Evolutionary conservation across 2,329 filamentous ascomycete genomes (phyloP), one percentile per base, ranked within the genome.

Genomic region (Fulvia fulva): DNA sequence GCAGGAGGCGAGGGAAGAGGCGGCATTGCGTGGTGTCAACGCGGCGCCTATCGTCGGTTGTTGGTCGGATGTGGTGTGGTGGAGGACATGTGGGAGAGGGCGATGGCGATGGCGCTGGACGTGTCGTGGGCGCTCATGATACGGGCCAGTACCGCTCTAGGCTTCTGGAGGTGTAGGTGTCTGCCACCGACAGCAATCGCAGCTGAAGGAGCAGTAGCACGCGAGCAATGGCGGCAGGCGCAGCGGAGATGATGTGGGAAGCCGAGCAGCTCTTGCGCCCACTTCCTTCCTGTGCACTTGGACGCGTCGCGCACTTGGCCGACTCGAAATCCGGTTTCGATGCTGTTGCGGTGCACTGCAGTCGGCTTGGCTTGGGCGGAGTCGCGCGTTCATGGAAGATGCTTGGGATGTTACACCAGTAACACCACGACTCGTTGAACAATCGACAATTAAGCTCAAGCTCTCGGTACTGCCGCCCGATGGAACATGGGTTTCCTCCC

Each of bases 1-100:
- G 26, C 23, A 11, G 56, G 55, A 25, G 59, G 55, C 28, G 59
- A 56, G 22, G 58, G 51, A 34, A 55, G 12, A 14, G 57, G 47
- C 51, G 55, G 55, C 55, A 57, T 57, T 34, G 55, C 55, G 26
- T 50, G n/a, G 16, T 12, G 23, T 11, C 23, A 21, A 7, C n/a
- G 26, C 47, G 25, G 47, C 47, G 47, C 47, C 47, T 47, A 47
- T 8, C 16, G 44, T 25, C 47, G 23, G 16, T 5, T 32, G 14
- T 50, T 30, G 47, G 9, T 2, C 25, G n/a, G 47, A 28, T 9
- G 47, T 14, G 47, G 11, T 9, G 47, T 26, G 47, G 26, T 32
- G 47, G 26, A 28, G 47, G 47, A 50, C 23, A 50, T 50, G 26
- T 32, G 47, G 47, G 25, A 50, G 26, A 14, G n/a, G 25, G 25